Conservation (phyloP, 306 rosid genomes). For the Betula pendula region DNA sequence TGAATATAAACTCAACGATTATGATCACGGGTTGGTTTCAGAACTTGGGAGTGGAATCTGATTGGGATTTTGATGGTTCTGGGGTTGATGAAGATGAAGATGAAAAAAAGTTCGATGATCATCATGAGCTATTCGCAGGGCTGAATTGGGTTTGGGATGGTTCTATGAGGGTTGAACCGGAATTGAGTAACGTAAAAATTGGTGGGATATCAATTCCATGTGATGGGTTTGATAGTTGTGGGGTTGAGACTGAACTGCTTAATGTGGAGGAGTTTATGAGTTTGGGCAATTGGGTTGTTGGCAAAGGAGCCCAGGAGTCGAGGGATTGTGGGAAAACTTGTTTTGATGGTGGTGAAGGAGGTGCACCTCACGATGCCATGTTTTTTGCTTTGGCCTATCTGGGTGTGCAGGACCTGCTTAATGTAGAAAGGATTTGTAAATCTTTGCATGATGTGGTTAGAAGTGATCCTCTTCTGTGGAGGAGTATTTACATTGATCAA, state of each 20-base stretch:
- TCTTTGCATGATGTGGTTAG: conserved; percentile 45
- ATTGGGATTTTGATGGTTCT: conserved; percentile 30
- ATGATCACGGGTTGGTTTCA: conserved; percentile 52
- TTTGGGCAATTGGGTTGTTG: conserved; percentile 17
- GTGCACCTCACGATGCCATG: conserved; percentile 59
- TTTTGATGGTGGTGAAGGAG: conserved; percentile 30
- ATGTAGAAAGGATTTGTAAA: conserved; percentile 56
- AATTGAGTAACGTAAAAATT: conserved; percentile 16
- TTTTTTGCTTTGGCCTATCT: conserved; percentile 53
- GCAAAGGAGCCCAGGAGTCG: conserved; percentile 27
- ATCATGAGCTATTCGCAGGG: conserved; percentile 36
- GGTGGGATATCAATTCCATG: conserved; percentile 31
- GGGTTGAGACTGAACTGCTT: conserved; percentile 20
- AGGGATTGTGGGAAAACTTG: conserved; percentile 18
- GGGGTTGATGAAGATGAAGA: conserved; percentile 42
- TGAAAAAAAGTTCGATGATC: conserved; percentile 29
- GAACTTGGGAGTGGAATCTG: conserved; percentile 38
- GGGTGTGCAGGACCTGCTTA: conserved; percentile 61
- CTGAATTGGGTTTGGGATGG: conserved; percentile 50
- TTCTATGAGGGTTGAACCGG: conserved; percentile 32
- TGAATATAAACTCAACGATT: conserved; percentile 49
- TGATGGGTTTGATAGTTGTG: conserved; percentile 33
- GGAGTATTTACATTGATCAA: conserved; percentile 45
- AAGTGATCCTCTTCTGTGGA: conserved; percentile 64
- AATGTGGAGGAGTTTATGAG: conserved; percentile 28